Conservation (phyloP, 139 green algal species). For the Gonium pectorale region DNA sequence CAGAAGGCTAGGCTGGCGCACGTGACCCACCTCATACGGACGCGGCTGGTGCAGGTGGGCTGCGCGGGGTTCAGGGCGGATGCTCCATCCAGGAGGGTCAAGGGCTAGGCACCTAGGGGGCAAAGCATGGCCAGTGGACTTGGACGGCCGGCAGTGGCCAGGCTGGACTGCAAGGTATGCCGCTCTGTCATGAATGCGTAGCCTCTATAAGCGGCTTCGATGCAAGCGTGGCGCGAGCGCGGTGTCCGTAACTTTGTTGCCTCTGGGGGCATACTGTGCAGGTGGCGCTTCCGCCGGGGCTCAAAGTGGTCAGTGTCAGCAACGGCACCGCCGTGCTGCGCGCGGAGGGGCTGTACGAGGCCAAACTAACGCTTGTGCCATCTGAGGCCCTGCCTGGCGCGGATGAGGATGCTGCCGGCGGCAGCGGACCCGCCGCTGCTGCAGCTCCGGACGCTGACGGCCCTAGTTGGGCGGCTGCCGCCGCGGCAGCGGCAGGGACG, state of each 20-base stretch:
- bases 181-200: too few relatives aligned
- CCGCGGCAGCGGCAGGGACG: not conserved
- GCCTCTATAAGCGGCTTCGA: too few relatives aligned
- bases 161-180: too few relatives aligned
- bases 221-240: too few relatives aligned
- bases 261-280: not conserved
- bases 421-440: not conserved
- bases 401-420: not conserved
- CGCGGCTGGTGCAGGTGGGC: conserved; percentile 27
- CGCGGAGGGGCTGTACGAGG: conserved; percentile 55
- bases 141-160: too few relatives aligned
- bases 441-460: not conserved
- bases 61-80: too few relatives aligned
- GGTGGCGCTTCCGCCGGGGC: conserved; percentile 29
- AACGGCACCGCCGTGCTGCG: conserved; percentile 48
- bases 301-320: conserved; percentile 35
- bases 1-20: conserved; percentile 45
- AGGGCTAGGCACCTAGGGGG: too few relatives aligned
- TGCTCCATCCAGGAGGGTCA: too few relatives aligned
- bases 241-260: too few relatives aligned
- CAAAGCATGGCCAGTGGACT: too few relatives aligned
- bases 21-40: conserved; percentile 56
- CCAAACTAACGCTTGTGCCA: conserved; percentile 55
- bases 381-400: conserved; percentile 20
- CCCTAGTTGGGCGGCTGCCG: not conserved